Percentiles rank a stretch among this genome's conserved stretches.
These are phyloP conservation scores for Macrolepiota dolichaula DNA, from an alignment of 768 basidiomycete genomes.

Conservation along the genomic window DNA sequence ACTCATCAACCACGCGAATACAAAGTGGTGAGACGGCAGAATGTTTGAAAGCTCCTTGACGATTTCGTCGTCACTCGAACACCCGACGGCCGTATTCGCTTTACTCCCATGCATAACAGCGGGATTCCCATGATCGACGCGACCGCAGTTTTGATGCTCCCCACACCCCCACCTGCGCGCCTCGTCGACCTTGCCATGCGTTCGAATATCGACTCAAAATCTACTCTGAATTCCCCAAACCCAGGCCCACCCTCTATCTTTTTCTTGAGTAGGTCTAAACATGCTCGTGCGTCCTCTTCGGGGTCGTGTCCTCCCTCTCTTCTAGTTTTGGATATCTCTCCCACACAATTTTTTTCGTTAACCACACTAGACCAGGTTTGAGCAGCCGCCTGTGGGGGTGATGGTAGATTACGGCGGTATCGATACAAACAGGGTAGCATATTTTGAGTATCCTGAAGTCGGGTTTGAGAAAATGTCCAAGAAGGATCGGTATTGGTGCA, in stretches of 20 bases:
- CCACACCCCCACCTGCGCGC: conserved; percentile 27
- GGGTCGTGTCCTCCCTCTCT: conserved; percentile 89
- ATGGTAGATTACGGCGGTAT: conserved; percentile 87
- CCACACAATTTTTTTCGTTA: conserved; percentile 92
- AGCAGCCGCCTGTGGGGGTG: conserved; percentile 92
- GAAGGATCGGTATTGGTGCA: conserved; percentile 68
- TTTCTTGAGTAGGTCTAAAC: conserved; percentile 76
- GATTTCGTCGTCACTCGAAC: conserved; percentile 76
- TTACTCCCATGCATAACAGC: conserved; percentile 81
- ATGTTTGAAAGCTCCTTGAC: conserved; percentile 62
- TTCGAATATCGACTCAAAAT: conserved; percentile 87
- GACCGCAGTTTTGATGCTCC: conserved; percentile 57
- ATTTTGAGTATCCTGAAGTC: conserved; percentile 88
- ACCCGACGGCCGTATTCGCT: conserved; percentile 73
- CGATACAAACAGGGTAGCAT: conserved; percentile 83
- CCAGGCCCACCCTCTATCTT: conserved; percentile 76
- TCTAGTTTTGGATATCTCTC: conserved; percentile 82
- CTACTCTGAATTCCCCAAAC: conserved; percentile 84
- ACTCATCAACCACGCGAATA: conserved; percentile 81
- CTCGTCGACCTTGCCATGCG: conserved; percentile 59
- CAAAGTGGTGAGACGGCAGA: conserved; percentile 68
- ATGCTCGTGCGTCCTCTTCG: conserved; percentile 87
- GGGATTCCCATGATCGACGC: conserved; percentile 87
- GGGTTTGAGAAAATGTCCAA: conserved; percentile 96
- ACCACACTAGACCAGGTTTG: conserved; percentile 96